These are phyloP conservation scores for Pythium grandisporangium DNA, from an alignment of 352 stramenopile genomes.

Conservation along the genomic window DNA sequence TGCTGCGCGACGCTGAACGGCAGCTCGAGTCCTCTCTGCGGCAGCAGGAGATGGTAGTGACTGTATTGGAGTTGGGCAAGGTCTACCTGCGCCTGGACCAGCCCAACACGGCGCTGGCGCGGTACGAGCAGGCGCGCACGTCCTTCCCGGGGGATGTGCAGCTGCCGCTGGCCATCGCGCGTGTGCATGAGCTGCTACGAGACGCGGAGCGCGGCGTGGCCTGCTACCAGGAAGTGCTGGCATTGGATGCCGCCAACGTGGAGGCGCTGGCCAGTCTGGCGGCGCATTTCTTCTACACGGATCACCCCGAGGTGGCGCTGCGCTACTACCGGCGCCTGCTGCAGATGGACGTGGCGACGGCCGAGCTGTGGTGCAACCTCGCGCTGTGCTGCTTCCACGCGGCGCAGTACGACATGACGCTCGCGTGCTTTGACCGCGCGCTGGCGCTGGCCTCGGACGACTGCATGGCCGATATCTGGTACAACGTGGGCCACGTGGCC, in stretches of 20 bases:
- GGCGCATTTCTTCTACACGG: constrained; percentile 92
- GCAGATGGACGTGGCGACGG: constrained; percentile 87
- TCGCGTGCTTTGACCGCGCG: constrained; percentile 90
- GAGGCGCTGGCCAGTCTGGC: constrained; percentile 90
- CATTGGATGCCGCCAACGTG: constrained; percentile 84
- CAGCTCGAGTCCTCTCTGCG: constrained; percentile 87
- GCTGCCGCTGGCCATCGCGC: constrained; percentile 78
- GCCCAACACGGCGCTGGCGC: constrained; percentile 87
- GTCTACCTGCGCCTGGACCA: constrained; percentile 93
- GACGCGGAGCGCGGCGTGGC: constrained; percentile 66
- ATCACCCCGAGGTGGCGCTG: constrained; percentile 87
- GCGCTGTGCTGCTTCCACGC: constrained; percentile 93
- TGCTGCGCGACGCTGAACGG: constrained; percentile 91
- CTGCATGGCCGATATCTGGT: constrained; percentile 90
- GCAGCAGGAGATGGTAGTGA: constrained; percentile 86
- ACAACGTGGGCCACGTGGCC: constrained; percentile 91
- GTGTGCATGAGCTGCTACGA: constrained; percentile 91
- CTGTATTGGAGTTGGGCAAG: constrained; percentile 89
- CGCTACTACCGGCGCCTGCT: constrained; percentile 91
- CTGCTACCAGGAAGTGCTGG: constrained; percentile 85
- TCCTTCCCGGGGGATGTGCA: constrained; percentile 74
- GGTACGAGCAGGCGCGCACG: constrained; percentile 58
- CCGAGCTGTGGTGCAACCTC: constrained; percentile 94
- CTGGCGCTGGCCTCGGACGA: constrained; percentile 85
- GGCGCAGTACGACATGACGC: constrained; percentile 91